Evolutionary conservation across 1,284 basidiomycete species (phyloP), one percentile per base, ranked within the genome.

Genomic region (Fomitiporia mediterranea): DNA sequence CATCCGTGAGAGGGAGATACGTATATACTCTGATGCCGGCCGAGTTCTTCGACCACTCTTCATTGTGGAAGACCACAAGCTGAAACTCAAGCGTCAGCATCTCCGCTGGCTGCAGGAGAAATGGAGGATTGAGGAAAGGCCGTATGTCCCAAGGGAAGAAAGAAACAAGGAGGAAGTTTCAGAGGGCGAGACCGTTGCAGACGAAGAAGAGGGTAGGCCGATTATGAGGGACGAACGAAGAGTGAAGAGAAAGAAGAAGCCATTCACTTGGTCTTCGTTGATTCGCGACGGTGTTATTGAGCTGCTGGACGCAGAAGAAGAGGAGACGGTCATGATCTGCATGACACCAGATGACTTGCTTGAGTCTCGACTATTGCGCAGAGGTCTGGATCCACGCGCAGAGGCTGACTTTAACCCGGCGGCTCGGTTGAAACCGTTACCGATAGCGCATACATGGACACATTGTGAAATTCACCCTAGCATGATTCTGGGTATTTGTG

Each of bases 381-480:
- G 75, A 50, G 84, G 83, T 39, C 69, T 83, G 56, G 80, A 85
- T 62, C 75, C 81, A 19, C 77, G 78, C 35, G 74, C 75, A 11
- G 86, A 88, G 28, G 75, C 69, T 9, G 87, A 89, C 9, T 90
- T 86, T 66, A 94, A 98, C 68, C 91, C 93, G 3, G 86, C 93
- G 3, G 90, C 89, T 17, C 83, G 96, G 51, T 72, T 98, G 59
- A 96, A 94, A 72, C 84, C 88, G 50, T 78, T 82, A 27, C 86
- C 85, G 40, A 88, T 83, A 67, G 83, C 89, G 2, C 91, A 94
- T 65, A 91, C 92, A 13, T 99, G 93, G 89, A 99, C 97, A 7
- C 96, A 99, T 72, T 98, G 95, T 73, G 96, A 99, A 75, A 98
- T 99, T 67, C 97, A 99, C 70, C 96, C 96, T 0, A 93, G 91